Base-by-base conservation (phyloP, 768 basidiomycete species). In the Tubosaeta brunneosetosa region DNA sequence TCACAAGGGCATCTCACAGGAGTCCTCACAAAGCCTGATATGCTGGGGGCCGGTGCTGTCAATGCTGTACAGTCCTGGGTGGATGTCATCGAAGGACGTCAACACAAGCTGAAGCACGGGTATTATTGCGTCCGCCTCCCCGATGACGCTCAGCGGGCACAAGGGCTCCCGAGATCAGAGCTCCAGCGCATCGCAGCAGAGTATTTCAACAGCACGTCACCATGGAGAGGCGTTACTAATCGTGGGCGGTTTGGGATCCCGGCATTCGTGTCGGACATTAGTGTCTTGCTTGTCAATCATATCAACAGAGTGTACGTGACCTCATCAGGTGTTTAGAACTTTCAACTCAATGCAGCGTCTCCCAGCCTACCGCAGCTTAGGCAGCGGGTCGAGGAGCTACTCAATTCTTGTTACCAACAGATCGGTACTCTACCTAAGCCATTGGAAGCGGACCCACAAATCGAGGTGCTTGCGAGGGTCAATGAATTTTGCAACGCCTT, bases 21-120 rank as follows among this genome's bases (percentile, higher is more conserved):
- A 6, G 78, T 89, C 1, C 73, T 88, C 10, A 89, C 87, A 0
- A 88, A 89, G 57, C 82, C 85, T 0, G 88, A 90, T 56, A 72
- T 66, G 5, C 64, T 89, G 1, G 62, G 68, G 1, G 38, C 56
- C 0, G 82, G 82, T 10, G 70, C 76, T 3, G 73, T 62, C 4
- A 70, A 75, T 40, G 42, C 72, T 41, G 76, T 69, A 14, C 42
- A 70, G 33, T 41, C 34, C 29, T 87, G 85, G 83, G 67, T 72
- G 17, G 70, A 74, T 1, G 70, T 82, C 3, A 65, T 87, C 6
- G 72, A 80, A 52, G 81, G 79, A 31, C 71, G 70, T 38, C 27
- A 58, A 27, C 67, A 86, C 58, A 47, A 16, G 13, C 67, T 86
- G 52, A 73, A 60, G 34, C 81, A 81, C 49, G 79, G 86, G 10